These are phyloP conservation scores for Aeschynomene evenia DNA, from an alignment of 306 rosid species.

Conservation along the genomic window DNA sequence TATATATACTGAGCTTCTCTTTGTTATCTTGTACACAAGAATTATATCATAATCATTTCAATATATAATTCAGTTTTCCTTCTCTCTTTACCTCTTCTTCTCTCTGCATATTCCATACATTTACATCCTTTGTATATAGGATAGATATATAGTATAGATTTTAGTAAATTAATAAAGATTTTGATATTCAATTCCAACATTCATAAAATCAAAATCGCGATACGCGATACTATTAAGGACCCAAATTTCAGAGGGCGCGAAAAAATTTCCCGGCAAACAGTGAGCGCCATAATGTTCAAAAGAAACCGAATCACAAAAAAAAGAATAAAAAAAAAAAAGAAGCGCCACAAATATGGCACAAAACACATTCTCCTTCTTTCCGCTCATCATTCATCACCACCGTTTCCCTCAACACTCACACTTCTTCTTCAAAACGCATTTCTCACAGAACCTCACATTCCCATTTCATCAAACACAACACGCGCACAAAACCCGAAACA, in stretches of 20 bases:
- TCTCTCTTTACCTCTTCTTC: too few species aligned
- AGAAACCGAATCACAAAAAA: not conserved
- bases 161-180: too few species aligned
- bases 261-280: slow-evolving; percentile 23
- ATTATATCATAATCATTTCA: too few species aligned
- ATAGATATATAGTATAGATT: too few species aligned
- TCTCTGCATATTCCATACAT: too few species aligned
- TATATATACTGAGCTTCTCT: too few species aligned
- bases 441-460: not conserved
- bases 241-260: slow-evolving; percentile 17
- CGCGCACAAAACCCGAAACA: not conserved
- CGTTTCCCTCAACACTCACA: too few species aligned
- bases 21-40: too few species aligned
- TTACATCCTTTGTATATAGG: too few species aligned
- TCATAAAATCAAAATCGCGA: not conserved
- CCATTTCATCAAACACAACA: not conserved
- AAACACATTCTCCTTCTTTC: slow-evolving; percentile 22
- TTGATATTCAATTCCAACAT: too few species aligned
- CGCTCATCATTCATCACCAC: slow-evolving; percentile 27
- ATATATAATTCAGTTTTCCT: too few species aligned
- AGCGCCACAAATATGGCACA: not conserved
- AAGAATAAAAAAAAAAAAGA: not conserved
- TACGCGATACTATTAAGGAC: not conserved
- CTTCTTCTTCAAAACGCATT: slow-evolving; percentile 11
- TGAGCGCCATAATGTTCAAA: slow-evolving; percentile 32